These are phyloP conservation scores for Boletus austroedulis DNA, from an alignment of 1,284 basidiomycete genomes.

Conservation along the genomic window DNA sequence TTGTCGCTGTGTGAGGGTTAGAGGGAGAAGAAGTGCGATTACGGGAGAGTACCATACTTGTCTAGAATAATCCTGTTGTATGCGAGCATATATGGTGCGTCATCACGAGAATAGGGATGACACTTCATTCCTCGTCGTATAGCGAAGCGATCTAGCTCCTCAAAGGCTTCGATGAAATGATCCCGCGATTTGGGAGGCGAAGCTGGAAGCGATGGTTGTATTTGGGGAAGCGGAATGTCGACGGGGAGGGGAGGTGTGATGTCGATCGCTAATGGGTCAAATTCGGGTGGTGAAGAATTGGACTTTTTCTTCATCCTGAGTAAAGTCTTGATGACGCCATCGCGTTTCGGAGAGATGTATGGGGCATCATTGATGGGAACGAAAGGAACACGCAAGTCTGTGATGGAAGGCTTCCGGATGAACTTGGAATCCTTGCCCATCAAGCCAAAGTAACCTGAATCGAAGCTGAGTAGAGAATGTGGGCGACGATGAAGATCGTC, in stretches of 20 bases:
- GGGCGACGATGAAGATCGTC: slow-evolving; percentile 13
- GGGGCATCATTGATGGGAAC: slow-evolving; percentile 4
- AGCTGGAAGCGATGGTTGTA: background rate
- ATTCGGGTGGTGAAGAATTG: slow-evolving; percentile 1
- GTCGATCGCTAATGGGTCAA: slow-evolving; percentile 11
- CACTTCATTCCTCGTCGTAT: slow-evolving; percentile 45
- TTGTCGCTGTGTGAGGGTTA: slow-evolving; percentile 47
- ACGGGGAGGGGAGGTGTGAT: background rate
- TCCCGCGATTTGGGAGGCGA: slow-evolving; percentile 6
- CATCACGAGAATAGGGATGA: slow-evolving; percentile 49
- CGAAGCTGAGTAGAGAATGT: slow-evolving; percentile 26
- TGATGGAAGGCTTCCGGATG: slow-evolving; percentile 8
- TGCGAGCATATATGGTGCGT: slow-evolving; percentile 61
- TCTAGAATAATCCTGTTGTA: slow-evolving; percentile 57
- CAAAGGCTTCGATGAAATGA: slow-evolving; percentile 23
- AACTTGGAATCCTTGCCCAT: slow-evolving; percentile 27
- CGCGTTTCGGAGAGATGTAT: slow-evolving; percentile 21
- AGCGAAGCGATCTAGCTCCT: slow-evolving; percentile 39
- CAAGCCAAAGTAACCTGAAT: slow-evolving; percentile 31
- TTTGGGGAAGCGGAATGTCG: background rate
- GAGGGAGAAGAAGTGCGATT: slow-evolving; percentile 3
- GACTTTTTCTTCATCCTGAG: slow-evolving; percentile 31
- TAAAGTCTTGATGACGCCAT: slow-evolving; percentile 20
- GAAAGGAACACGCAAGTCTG: slow-evolving; percentile 18
- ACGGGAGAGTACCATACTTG: slow-evolving; percentile 44